Conservation (phyloP, 2,329 filamentous ascomycete genomes). For the Verticillium longisporum region DNA sequence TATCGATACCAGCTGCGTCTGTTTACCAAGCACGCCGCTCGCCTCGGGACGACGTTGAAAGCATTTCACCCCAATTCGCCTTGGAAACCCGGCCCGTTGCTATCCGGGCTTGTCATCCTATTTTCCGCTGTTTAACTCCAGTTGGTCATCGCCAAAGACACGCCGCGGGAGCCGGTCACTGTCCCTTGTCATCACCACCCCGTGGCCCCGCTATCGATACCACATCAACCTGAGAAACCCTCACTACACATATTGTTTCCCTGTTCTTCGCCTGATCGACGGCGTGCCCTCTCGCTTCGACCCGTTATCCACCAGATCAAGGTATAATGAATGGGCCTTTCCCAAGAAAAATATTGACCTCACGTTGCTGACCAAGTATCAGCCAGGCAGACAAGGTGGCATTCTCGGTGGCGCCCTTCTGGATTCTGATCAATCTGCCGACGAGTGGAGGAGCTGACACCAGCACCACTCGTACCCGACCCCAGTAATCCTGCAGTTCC, state of each 20-base stretch:
- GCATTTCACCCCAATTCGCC: not conserved
- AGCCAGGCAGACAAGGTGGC: not conserved
- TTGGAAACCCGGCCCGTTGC: not conserved
- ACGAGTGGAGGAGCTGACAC: not conserved
- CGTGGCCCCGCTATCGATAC: not conserved
- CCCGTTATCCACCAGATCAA: not conserved
- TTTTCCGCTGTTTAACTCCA: not conserved
- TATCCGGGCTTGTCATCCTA: not conserved
- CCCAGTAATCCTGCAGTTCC: not conserved
- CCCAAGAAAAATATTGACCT: not conserved
- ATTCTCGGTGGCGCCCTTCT: not conserved
- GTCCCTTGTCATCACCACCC: not conserved
- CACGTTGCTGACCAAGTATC: not conserved
- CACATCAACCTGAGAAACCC: not conserved
- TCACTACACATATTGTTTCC: not conserved
- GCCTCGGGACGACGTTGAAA: not conserved
- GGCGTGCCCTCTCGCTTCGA: not conserved
- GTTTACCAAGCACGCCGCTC: not conserved
- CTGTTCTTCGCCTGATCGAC: not conserved
- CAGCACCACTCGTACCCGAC: not conserved
- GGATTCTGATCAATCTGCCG: not conserved
- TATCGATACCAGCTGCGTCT: not conserved
- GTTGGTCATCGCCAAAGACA: not conserved
- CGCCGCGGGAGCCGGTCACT: not conserved
- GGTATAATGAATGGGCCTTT: not conserved